Base-by-base conservation (phyloP, 441 rosid species). In the Populus hybrid region DNA sequence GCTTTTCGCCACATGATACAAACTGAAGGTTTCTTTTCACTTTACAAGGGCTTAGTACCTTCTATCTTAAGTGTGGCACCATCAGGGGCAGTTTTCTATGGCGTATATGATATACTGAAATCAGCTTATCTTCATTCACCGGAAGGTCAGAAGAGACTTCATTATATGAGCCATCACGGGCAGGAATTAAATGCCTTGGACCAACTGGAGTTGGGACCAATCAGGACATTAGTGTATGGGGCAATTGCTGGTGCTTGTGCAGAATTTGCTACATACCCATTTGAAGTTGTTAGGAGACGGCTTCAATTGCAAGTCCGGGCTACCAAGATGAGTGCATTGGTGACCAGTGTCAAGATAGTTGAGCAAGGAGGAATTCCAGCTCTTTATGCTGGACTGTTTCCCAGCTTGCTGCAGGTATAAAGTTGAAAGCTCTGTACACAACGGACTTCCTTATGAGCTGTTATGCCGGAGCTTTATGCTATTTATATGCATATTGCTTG, bases 231-330 rank as follows among this genome's bases (percentile, higher is more conserved):
- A 69, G 50, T 93, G 2, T 89, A 93, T 68, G 98, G 95, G 74
- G 98, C 97, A 72, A 18, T 92, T 29, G 84, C 97, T 18, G 94
- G 98, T 77, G 98, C 97, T 70, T 92, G 97, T 84, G 90, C 98
- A 18, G 97, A 93, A 84, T 94, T 88, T 77, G 87, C 93, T 9
- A 90, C 97, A 21, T 93, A 92, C 76, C 94, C 97, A 11, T 92
- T 92, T 77, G 98, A 92, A 88, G 93, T 90, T 67, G 90, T 92
- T 71, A 88, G 98, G 79, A 85, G 98, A 63, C 90, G 85, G 81
- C 93, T 93, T 80, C 98, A 93, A 76, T 81, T 91, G 83, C 98
- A 91, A 83, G 83, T 69, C 16, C 90, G 82, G 75, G 84, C 87
- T 45, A 78, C 91, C 50, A 89, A 86, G 80, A 84, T 93, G 78